Evolutionary conservation across 768 basidiomycete genomes (phyloP), one percentile per base, ranked within the genome.

Genomic region (Leccinum broughii): DNA sequence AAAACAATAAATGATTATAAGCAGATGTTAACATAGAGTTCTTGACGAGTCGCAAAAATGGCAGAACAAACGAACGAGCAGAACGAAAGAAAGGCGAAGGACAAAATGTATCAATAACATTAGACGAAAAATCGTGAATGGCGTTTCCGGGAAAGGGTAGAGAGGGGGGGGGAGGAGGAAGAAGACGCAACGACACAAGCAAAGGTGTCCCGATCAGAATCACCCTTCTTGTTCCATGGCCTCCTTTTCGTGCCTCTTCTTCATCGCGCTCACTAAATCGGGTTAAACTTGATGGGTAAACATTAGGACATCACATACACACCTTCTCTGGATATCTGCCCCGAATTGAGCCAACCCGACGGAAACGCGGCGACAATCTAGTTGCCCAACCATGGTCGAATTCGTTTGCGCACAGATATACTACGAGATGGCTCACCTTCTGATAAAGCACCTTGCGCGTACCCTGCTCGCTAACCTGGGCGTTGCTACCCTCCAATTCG

Each of bases 281-380:
- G 10, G 55, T 58, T 24, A 58, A 39, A 44, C 41, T 20, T 20
- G 41, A 39, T 57, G 50, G 24, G 48, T 6, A 32, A 3, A 32
- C 54, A 11, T 30, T 3, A 17, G 22, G 4, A 28, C 3, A 13
- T 6, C 39, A 3, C 14, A 41, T 28, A 73, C 87, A 37, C 54
- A 92, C 91, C 89, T 80, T 94, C 92, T 68, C 92, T 81, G 35
- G 90, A 92, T 61, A 94, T 90, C 72, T 92, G 89, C 3, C 91
- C 89, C 3, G 90, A 91, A 30, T 87, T 85, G 77, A 93, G 85
- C 92, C 92, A 94, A 13, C 90, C 90, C 0, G 86, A 79, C 0
- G 92, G 92, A 73, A 91, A 94, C 2, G 85, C 85, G n/a, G 81
- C 82, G 0, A 93, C 88, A 59, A 94, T 92, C 86, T 87, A 35